Conservation (phyloP, 345 rosid genomes). For the Salix caprea region DNA sequence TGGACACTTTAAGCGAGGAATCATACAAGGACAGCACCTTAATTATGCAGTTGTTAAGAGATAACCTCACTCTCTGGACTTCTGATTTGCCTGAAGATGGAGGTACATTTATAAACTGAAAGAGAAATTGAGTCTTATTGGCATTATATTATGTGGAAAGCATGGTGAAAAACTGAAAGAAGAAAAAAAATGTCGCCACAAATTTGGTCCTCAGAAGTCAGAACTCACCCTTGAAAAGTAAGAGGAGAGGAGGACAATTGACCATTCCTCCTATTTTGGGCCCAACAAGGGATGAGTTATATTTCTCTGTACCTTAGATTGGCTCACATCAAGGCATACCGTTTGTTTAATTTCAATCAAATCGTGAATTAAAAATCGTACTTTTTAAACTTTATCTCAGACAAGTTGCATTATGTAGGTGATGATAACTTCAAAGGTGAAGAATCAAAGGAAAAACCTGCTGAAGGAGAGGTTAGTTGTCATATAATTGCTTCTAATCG, state of each 20-base stretch:
- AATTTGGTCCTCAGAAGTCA: not conserved
- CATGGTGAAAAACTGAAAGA: not conserved
- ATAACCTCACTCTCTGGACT: conserved; percentile 98
- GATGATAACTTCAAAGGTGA: conserved; percentile 72
- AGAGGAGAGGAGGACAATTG: not conserved
- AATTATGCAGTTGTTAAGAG: conserved; percentile 97
- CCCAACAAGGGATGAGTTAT: not conserved
- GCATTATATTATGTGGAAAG: not conserved
- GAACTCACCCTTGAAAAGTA: not conserved
- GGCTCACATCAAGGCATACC: not conserved
- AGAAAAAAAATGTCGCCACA: too few species aligned
- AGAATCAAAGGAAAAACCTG: conserved; percentile 56
- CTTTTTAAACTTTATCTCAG: conserved; percentile 3
- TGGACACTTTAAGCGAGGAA: conserved; percentile 93
- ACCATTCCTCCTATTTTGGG: not conserved
- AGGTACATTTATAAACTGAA: conserved; percentile 38
- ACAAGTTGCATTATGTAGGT: conserved; percentile 38
- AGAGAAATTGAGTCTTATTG: not conserved
- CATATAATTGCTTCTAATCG: not conserved
- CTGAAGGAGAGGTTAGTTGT: conserved; percentile 54
- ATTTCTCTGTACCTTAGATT: not conserved
- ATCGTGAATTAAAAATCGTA: not conserved
- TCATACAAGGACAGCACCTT: conserved; percentile 98
- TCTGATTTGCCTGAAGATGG: conserved; percentile 99
- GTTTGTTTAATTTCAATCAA: not conserved